A percentile compares a stretch with the other conserved stretches of the same genome.
phyloP scores from a whole-genome alignment of 208 protist genomes.

The Crithidia sp. region DNA sequence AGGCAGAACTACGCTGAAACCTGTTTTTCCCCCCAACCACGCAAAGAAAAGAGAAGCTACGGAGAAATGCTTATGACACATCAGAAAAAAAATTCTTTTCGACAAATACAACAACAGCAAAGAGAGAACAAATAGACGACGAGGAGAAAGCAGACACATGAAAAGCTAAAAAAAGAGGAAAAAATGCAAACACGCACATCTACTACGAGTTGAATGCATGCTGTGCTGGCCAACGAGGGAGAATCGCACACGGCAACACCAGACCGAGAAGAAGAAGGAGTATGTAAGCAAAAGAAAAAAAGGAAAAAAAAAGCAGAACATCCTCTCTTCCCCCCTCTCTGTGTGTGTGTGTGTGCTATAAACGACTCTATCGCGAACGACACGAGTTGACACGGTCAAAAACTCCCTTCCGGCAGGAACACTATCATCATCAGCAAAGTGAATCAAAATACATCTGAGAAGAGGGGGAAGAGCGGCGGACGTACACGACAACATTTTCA shows the following conservation, averaged over 20 bases:
- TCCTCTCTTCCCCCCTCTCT: neutral
- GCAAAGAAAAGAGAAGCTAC: too few relatives aligned
- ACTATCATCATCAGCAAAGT: too few relatives aligned
- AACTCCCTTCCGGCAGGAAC: too few relatives aligned
- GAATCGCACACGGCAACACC: too few relatives aligned
- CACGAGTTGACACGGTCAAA: neutral
- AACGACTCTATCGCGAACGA: neutral
- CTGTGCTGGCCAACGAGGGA: too few relatives aligned
- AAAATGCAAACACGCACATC: neutral
- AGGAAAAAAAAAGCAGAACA: neutral
- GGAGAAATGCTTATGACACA: neutral
- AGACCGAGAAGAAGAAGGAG: neutral
- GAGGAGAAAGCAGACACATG: neutral
- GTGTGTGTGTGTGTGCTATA: too few relatives aligned
- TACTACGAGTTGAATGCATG: too few relatives aligned
- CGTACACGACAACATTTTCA: too few relatives aligned
- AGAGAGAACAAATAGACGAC: neutral
- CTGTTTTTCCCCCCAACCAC: too few relatives aligned
- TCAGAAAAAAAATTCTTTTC: neutral
- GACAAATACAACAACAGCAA: neutral
- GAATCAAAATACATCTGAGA: too few relatives aligned
- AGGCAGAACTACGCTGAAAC: too few relatives aligned
- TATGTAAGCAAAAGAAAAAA: neutral
- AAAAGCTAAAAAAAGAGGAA: neutral
- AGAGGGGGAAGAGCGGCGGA: too few relatives aligned